Conservation (phyloP, 169 alveolate genomes). For the Nephromyces sp. region DNA sequence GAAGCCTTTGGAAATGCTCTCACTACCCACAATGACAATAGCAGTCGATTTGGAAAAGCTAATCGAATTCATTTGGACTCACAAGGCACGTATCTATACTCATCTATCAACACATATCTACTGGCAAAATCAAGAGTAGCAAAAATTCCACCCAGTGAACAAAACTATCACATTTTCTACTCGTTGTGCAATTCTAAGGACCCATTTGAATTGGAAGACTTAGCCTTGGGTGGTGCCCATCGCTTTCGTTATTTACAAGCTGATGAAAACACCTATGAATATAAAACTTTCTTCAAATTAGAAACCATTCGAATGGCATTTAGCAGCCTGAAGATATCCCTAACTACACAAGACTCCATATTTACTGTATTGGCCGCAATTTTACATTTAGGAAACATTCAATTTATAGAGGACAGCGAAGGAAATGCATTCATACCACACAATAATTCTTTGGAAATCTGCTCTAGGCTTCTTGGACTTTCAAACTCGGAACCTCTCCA, state of each 20-base stretch:
- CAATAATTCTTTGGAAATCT: neutral
- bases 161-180: slow-evolving; percentile 90
- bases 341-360: too few species aligned
- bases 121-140: slow-evolving; percentile 89
- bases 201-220: neutral
- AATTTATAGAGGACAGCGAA: slow-evolving; percentile 19
- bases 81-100: slow-evolving; percentile 74
- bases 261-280: too few species aligned
- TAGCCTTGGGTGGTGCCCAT: neutral
- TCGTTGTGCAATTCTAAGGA: slow-evolving; percentile 46
- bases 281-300: too few species aligned
- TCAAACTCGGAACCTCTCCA: neutral
- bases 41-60: slow-evolving; percentile 95
- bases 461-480: neutral
- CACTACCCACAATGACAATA: slow-evolving; percentile 92
- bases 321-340: neutral
- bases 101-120: slow-evolving; percentile 85
- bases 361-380: neutral
- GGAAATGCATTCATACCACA: slow-evolving; percentile 33
- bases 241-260: neutral
- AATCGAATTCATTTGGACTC: slow-evolving; percentile 80
- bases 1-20: slow-evolving; percentile 99
- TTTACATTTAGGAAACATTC: neutral
- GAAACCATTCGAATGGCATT: neutral
- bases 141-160: slow-evolving; percentile 56